phyloP scores from a whole-genome alignment of 1,284 basidiomycete genomes.

The Quambalaria eucalypti region DNA sequence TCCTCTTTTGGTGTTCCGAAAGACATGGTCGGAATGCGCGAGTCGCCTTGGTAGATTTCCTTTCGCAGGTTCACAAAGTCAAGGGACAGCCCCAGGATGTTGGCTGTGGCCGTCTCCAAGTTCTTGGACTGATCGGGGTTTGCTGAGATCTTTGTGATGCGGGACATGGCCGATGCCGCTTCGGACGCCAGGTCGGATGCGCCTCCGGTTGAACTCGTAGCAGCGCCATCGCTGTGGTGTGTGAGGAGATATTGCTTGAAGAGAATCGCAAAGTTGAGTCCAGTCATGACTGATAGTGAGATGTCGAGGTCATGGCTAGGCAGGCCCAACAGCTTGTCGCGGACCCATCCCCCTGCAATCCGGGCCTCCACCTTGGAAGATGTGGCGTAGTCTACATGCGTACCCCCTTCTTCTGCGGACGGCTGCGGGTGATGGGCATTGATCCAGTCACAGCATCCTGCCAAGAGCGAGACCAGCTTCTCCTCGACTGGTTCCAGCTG shows the following conservation, averaged over 20 bases:
- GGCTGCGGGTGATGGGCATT: not conserved
- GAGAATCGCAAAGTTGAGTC: conserved; percentile 74
- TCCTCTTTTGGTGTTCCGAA: conserved; percentile 91
- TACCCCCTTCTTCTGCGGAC: not conserved
- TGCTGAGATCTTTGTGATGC: conserved; percentile 68
- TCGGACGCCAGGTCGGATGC: not conserved
- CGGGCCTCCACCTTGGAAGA: conserved; percentile 18
- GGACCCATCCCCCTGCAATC: conserved; percentile 83
- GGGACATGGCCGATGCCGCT: conserved; percentile 12
- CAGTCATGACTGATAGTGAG: conserved; percentile 76
- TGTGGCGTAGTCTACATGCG: not conserved
- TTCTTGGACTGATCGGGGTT: conserved; percentile 98
- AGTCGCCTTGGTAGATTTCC: conserved; percentile 71
- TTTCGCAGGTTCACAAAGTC: conserved; percentile 95
- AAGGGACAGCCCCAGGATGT: conserved; percentile 70
- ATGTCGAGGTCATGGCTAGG: conserved; percentile 90
- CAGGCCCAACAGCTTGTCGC: conserved; percentile 84
- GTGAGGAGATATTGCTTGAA: conserved; percentile 60
- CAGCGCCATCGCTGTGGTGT: not conserved
- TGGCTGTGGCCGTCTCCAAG: conserved; percentile 88
- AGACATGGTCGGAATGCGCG: conserved; percentile 75
- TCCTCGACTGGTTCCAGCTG: not conserved
- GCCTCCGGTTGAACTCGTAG: conserved; percentile 43
- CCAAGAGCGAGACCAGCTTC: not conserved
- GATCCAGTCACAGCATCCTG: not conserved